Evolutionary conservation across 352 stramenopile genomes (phyloP).

Genomic region (Pythium angustatum): DNA sequence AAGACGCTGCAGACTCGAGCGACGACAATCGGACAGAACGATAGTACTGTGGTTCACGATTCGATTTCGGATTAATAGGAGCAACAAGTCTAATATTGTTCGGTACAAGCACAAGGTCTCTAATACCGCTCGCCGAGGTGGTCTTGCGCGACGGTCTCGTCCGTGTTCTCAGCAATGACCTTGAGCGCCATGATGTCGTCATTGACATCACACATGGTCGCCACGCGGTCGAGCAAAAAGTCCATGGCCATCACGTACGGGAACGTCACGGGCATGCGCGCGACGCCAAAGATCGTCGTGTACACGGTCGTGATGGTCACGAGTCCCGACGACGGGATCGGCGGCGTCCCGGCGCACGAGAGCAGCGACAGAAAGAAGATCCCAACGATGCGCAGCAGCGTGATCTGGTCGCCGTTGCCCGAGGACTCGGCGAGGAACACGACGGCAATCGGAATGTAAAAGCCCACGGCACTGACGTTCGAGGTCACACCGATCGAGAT

Average conservation of each 20-base stretch:
- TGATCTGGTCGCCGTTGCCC: constrained; percentile 52
- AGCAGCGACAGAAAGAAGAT: constrained; percentile 64
- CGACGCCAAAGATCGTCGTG: constrained; percentile 58
- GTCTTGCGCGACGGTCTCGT: constrained; percentile 59
- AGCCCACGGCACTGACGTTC: constrained; percentile 53
- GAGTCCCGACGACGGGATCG: constrained; percentile 53
- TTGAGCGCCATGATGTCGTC: constrained; percentile 78
- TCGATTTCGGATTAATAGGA: no score
- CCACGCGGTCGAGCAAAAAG: constrained; percentile 65
- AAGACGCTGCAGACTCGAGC: no score
- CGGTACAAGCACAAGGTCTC: no score
- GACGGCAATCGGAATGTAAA: constrained; percentile 62
- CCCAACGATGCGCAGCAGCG: constrained; percentile 38
- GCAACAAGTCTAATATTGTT: no score
- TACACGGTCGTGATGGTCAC: constrained; percentile 65
- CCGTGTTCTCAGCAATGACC: constrained; percentile 67
- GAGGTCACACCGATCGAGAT: constrained; percentile 68
- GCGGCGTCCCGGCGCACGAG: constrained; percentile 45
- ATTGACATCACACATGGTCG: constrained; percentile 70
- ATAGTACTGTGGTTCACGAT: no score
- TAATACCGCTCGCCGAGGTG: constrained; percentile 43
- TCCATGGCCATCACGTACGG: constrained; percentile 59
- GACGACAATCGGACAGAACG: no score
- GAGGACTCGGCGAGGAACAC: constrained; percentile 65
- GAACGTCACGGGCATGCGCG: constrained; percentile 46